These are phyloP conservation scores for Neofusicoccum kwambonambiense DNA, from an alignment of 2,329 filamentous ascomycete species.

Conservation along the genomic window DNA sequence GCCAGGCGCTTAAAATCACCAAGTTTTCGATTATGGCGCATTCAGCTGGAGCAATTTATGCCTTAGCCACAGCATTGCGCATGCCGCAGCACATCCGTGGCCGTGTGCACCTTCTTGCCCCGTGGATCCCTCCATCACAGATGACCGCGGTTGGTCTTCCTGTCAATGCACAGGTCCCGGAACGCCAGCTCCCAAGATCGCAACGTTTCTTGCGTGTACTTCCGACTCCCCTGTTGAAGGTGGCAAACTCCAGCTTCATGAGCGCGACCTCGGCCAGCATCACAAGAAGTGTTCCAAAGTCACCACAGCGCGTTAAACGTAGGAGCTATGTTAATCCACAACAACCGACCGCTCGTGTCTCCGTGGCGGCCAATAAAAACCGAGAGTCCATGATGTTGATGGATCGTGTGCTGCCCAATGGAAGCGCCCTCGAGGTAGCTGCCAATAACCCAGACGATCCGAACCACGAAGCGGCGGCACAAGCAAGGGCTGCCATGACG, in stretches of 20 bases:
- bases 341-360: conserved; percentile 21
- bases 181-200: conserved; percentile 83
- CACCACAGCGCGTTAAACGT: conserved; percentile 20
- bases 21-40: conserved; percentile 97
- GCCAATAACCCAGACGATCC: conserved; percentile 28
- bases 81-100: conserved; percentile 96
- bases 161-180: conserved; percentile 68
- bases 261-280: conserved; percentile 84
- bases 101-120: conserved; percentile 88
- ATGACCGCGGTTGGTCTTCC: conserved; percentile 56
- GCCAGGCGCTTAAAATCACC: conserved; percentile 84
- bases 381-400: conserved; percentile 51
- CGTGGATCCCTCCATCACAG: conserved; percentile 86
- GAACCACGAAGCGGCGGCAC: conserved; percentile 31
- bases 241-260: conserved; percentile 95
- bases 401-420: conserved; percentile 47
- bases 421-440: conserved; percentile 33
- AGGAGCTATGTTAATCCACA: conserved; percentile 24
- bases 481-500: conserved; percentile 53
- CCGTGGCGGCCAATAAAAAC: conserved; percentile 34
- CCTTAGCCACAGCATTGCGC: conserved; percentile 86
- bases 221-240: conserved; percentile 86
- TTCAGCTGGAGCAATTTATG: conserved; percentile 97
- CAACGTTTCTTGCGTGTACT: conserved; percentile 88
- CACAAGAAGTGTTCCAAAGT: conserved; percentile 53